A percentile compares a stretch with the other conserved stretches of the same genome.
Conservation (phyloP, 2,329 filamentous ascomycete genomes). For the Colletotrichum siamense region DNA sequence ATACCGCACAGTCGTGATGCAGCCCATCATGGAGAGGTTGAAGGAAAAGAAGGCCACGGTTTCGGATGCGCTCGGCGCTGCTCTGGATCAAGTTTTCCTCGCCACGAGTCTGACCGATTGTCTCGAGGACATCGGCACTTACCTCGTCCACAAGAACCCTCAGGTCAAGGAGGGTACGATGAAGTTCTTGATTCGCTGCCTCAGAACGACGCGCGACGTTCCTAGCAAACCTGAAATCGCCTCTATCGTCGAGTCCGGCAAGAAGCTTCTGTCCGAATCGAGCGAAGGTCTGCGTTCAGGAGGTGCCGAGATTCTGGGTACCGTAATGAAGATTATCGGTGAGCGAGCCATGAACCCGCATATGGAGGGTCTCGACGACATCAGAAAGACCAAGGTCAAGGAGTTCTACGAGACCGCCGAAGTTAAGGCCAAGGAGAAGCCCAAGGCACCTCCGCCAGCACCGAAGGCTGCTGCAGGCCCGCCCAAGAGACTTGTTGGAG, state of each 20-base stretch:
- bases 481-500: constrained; percentile 53
- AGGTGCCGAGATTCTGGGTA: constrained; percentile 90
- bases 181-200: constrained; percentile 88
- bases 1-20: constrained; percentile 81
- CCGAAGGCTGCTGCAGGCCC: constrained; percentile 47
- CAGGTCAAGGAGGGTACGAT: constrained; percentile 96
- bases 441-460: constrained; percentile 76
- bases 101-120: constrained; percentile 81
- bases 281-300: constrained; percentile 85
- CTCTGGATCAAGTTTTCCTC: constrained; percentile 73
- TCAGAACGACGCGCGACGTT: constrained; percentile 82
- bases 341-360: constrained; percentile 95
- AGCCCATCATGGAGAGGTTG: constrained; percentile 90
- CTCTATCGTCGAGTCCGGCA: constrained; percentile 84
- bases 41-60: constrained; percentile 97
- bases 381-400: constrained; percentile 93
- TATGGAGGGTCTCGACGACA: constrained; percentile 91
- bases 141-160: constrained; percentile 92
- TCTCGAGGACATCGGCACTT: constrained; percentile 88
- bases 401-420: constrained; percentile 77
- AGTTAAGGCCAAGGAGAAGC: constrained; percentile 67
- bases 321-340: constrained; percentile 97
- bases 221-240: constrained; percentile 85
- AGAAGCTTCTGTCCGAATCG: constrained; percentile 89
- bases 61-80: constrained; percentile 84